phyloP scores from a whole-genome alignment of 192 early-diverging fungal species.

The Spizellomyces punctatus region DNA sequence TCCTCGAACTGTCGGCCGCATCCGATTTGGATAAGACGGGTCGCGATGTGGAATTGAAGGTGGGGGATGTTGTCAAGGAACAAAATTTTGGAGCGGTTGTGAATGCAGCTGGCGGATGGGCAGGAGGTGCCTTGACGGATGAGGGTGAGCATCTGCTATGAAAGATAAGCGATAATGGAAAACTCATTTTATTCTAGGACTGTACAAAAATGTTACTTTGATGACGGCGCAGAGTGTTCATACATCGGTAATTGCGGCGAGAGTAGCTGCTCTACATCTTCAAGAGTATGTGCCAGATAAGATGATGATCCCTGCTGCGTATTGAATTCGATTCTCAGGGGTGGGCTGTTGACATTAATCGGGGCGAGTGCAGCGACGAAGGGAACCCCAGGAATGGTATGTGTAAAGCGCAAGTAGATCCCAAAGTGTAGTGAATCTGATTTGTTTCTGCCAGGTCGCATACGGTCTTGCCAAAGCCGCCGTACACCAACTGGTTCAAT shows the following conservation, averaged over 20 bases:
- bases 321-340: conserved; percentile 1
- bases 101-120: conserved; percentile 96
- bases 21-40: conserved; percentile 64
- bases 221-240: conserved; percentile 84
- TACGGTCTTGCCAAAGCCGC: conserved; percentile 95
- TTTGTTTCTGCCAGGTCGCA: conserved; percentile 56
- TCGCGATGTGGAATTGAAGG: conserved; percentile 47
- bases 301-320: not conserved
- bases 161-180: not conserved
- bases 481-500: conserved; percentile 86
- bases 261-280: conserved; percentile 73
- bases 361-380: conserved; percentile 73
- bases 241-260: conserved; percentile 81
- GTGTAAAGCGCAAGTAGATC: too few relatives aligned
- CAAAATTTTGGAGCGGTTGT: conserved; percentile 78
- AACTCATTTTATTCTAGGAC: conserved; percentile 10
- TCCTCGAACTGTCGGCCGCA: conserved; percentile 44
- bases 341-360: conserved; percentile 77
- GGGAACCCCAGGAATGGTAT: conserved; percentile 55
- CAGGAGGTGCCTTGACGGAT: conserved; percentile 81
- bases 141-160: conserved; percentile 34
- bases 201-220: conserved; percentile 71
- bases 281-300: conserved; percentile 55
- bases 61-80: conserved; percentile 30
- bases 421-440: too few relatives aligned